phyloP scores from a whole-genome alignment of 345 rosid genomes.

The Xanthoceras sorbifolium region DNA sequence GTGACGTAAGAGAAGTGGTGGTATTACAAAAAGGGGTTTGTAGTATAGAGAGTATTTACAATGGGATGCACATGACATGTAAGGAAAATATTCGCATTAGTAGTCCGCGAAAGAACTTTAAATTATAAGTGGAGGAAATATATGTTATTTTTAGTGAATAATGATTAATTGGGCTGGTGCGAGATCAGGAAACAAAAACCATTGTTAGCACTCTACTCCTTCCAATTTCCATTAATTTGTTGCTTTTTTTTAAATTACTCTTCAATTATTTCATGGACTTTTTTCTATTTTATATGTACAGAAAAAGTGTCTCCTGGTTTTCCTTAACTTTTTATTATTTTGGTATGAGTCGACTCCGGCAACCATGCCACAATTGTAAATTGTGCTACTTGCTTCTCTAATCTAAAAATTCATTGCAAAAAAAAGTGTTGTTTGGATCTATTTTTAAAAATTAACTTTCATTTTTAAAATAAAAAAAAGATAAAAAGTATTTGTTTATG shows the following conservation, averaged over 20 bases:
- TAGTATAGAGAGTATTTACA: not conserved
- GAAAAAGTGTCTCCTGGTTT: too few relatives aligned
- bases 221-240: not conserved
- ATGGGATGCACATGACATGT: conserved; percentile 31
- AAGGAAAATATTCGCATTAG: conserved; percentile 19
- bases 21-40: not conserved
- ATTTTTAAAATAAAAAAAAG: too few relatives aligned
- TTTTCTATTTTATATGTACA: not conserved
- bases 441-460: too few relatives aligned
- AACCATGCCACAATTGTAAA: too few relatives aligned
- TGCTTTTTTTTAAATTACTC: not conserved
- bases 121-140: conserved; percentile 8
- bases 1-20: not conserved
- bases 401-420: too few relatives aligned
- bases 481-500: too few relatives aligned
- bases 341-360: too few relatives aligned
- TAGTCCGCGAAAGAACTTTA: not conserved
- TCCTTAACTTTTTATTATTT: too few relatives aligned
- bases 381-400: too few relatives aligned
- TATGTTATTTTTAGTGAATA: conserved; percentile 17
- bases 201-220: not conserved
- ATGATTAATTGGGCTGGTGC: conserved; percentile 35
- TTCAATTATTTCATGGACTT: not conserved
- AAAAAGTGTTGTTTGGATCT: too few relatives aligned
- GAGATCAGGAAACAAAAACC: conserved; percentile 34